Conservation (phyloP, 2,329 filamentous ascomycete species). For the Alternaria metachromatica region DNA sequence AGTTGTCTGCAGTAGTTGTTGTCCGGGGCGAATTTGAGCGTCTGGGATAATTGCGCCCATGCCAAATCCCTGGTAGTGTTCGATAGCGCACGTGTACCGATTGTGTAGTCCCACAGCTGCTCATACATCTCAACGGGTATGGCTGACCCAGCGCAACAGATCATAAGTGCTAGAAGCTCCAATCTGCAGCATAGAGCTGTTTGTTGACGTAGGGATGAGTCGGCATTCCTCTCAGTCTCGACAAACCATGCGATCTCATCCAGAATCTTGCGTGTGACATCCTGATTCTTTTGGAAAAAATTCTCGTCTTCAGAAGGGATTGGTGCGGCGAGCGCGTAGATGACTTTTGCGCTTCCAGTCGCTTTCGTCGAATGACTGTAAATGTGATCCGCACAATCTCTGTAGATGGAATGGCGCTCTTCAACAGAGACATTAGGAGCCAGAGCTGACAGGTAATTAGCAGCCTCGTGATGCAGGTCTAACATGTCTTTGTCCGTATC, state of each 20-base stretch:
- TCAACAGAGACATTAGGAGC: slow-evolving; percentile 63
- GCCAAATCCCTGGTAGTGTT: slow-evolving; percentile 68
- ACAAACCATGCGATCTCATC: slow-evolving; percentile 50
- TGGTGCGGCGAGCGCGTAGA: slow-evolving; percentile 40
- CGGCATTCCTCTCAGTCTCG: slow-evolving; percentile 22
- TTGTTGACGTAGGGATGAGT: slow-evolving; percentile 15
- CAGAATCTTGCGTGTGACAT: slow-evolving; percentile 41
- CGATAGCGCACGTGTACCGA: slow-evolving; percentile 68
- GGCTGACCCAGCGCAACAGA: slow-evolving; percentile 66
- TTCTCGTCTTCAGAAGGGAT: slow-evolving; percentile 18
- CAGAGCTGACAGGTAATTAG: slow-evolving; percentile 66
- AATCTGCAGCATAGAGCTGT: slow-evolving; percentile 49
- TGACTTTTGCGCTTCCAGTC: slow-evolving; percentile 75
- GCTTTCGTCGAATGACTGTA: slow-evolving; percentile 67
- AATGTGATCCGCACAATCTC: slow-evolving; percentile 73
- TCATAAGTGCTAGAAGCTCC: slow-evolving; percentile 64
- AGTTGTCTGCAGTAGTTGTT: slow-evolving; percentile 42
- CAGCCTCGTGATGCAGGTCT: slow-evolving; percentile 69
- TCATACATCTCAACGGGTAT: slow-evolving; percentile 68
- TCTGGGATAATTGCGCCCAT: slow-evolving; percentile 61
- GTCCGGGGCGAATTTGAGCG: slow-evolving; percentile 23
- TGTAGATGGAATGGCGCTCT: slow-evolving; percentile 68
- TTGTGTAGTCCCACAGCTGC: slow-evolving; percentile 74
- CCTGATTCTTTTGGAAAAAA: slow-evolving; percentile 35
- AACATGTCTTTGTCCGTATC: slow-evolving; percentile 64